A percentile compares a stretch with the other conserved stretches of the same genome.
These are phyloP conservation scores for Zygotorulaspora florentina DNA, from an alignment of 805 yeast genomes.

Conservation along the genomic window DNA sequence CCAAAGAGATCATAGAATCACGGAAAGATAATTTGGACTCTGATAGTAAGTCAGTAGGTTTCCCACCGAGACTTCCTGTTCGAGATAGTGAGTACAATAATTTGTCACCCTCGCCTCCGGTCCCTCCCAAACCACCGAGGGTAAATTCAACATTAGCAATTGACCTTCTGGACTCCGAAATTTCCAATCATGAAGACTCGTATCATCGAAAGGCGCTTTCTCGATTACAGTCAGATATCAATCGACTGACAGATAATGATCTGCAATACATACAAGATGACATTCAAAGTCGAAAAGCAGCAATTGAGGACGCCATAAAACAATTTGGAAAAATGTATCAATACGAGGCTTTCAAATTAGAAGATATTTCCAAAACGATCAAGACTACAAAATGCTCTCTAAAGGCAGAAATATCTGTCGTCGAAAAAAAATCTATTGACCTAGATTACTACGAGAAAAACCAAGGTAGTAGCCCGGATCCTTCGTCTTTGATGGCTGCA, in stretches of 20 bases:
- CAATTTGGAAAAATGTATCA: constrained; percentile 37
- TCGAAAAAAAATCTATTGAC: constrained; percentile 32
- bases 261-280: constrained; percentile 4
- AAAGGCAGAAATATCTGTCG: constrained; percentile 26
- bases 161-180: constrained; percentile 12
- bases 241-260: constrained; percentile 13
- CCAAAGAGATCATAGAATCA: constrained; percentile 6
- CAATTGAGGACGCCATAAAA: constrained; percentile 34
- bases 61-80: constrained; percentile 4
- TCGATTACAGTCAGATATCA: constrained; percentile 13
- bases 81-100: background rate
- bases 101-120: constrained; percentile 28
- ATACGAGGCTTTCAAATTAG: constrained; percentile 34
- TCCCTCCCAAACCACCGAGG: constrained; percentile 29
- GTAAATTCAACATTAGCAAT: constrained; percentile 5
- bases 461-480: constrained; percentile 31
- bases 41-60: background rate
- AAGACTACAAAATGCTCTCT: constrained; percentile 31
- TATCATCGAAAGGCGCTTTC: constrained; percentile 15
- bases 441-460: constrained; percentile 24
- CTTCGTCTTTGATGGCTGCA: constrained; percentile 45
- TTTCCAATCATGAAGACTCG: constrained; percentile 8
- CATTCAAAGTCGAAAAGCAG: constrained; percentile 8
- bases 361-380: constrained; percentile 24
- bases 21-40: background rate